Evolutionary conservation across 2,329 filamentous ascomycete genomes (phyloP), one percentile per base, ranked within the genome.

Genomic region (Monilinia vaccinii-corymbosi): DNA sequence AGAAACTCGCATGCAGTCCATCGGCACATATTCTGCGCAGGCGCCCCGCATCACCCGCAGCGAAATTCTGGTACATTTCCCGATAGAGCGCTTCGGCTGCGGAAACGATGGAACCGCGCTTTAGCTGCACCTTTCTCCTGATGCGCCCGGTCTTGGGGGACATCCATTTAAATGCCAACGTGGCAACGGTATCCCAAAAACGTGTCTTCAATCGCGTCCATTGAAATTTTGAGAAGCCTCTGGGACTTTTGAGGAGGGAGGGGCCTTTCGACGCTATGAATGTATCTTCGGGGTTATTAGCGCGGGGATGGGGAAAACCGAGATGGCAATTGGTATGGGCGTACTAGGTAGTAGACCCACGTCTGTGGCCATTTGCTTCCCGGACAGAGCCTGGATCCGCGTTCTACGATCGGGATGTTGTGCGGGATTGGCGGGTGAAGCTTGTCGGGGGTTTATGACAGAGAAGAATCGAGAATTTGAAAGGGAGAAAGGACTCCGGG

Each of bases 21-120:
- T 75, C 72, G 25, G 78, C 73, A 74, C 85, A 88, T 50, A 87
- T 72, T 32, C 72, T 71, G 49, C 76, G 72, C 31, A 88, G 73
- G 6, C 77, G 73, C 2, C 69, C 65, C 64, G 75, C 73, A 73
- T 87, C 81, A 61, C 82, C 83, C 2, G 73, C 72, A 8, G 86
- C 86, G 53, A 87, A 79, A 5, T 81, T 81, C 61, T 78, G 77
- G 66, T 84, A 82, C 77, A 89, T 81, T 64, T 81, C 74, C 56
- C 75, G 74, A 71, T 89, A 85, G 68, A 88, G 74, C 23, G 75
- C 77, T 66, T 81, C 78, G 36, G 84, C 86, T 1, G 78, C 77
- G 1, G 82, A 78, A 10, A 76, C 71, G 50, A 82, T 74, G 56
- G 72, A 69, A 25, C 72, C 65, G 16, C 75, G 75, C 31, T 72